Evolutionary conservation across 495 filamentous ascomycete genomes (phyloP).

Genomic region (Parachaetomium inaequale): DNA sequence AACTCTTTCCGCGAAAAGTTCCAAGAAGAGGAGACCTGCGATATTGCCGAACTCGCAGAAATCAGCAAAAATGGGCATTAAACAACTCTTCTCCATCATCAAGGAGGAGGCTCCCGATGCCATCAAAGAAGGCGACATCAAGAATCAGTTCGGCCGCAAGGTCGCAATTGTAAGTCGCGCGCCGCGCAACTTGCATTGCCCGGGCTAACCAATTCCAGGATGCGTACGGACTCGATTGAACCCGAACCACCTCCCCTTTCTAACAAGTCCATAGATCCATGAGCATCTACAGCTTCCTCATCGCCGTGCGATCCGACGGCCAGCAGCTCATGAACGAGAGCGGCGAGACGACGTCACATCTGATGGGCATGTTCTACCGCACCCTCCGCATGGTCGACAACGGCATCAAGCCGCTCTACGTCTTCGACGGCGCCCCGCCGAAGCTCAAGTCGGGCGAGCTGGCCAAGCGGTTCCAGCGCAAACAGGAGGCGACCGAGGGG

Average conservation of each 20-base stretch:
- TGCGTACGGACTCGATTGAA: conserved; percentile 60
- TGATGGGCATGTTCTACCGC: conserved; percentile 99
- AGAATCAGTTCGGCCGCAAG: conserved; percentile 95
- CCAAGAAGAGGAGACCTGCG: too few relatives aligned
- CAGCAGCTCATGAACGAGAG: conserved; percentile 91
- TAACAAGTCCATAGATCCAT: conserved; percentile 64
- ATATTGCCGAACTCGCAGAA: background rate
- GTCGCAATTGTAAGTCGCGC: conserved; percentile 77
- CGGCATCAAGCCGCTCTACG: conserved; percentile 96
- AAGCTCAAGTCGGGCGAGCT: conserved; percentile 96
- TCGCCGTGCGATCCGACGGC: conserved; percentile 93
- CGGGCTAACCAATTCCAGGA: conserved; percentile 54
- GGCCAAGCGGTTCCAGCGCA: conserved; percentile 88
- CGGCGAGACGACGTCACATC: conserved; percentile 93
- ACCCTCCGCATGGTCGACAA: conserved; percentile 97
- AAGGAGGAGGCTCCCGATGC: conserved; percentile 88
- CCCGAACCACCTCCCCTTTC: background rate
- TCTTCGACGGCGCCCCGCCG: conserved; percentile 94
- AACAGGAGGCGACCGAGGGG: conserved; percentile 79
- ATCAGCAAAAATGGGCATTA: conserved; percentile 74
- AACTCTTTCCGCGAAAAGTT: background rate
- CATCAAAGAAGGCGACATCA: conserved; percentile 95
- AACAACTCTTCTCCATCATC: conserved; percentile 81
- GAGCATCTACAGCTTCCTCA: conserved; percentile 98
- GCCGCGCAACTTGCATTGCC: background rate